These are phyloP conservation scores for Ceratocystis cubensis DNA, from an alignment of 2,329 filamentous ascomycete genomes.

Conservation along the genomic window DNA sequence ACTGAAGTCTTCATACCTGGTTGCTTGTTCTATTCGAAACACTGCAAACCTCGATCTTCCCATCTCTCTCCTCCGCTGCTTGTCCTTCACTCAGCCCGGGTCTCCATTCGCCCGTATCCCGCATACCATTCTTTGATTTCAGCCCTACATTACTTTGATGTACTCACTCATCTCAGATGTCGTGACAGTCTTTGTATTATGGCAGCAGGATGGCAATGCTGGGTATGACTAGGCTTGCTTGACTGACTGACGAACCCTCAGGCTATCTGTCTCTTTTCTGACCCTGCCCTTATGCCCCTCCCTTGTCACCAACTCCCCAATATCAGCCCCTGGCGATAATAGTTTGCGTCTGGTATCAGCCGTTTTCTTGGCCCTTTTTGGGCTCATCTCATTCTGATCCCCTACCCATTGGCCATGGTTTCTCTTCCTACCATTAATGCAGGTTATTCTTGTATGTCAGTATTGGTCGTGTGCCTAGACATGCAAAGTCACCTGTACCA, in stretches of 20 bases:
- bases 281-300: neutral
- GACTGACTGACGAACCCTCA: neutral
- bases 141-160: neutral
- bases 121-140: neutral
- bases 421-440: neutral
- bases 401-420: neutral
- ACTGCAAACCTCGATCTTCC: neutral
- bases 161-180: neutral
- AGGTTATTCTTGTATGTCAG: slow-evolving; percentile 7
- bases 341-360: neutral
- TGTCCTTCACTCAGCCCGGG: neutral
- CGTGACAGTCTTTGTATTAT: neutral
- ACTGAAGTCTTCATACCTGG: neutral
- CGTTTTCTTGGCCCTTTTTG: neutral
- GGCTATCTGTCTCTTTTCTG: neutral
- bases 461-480: neutral
- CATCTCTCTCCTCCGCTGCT: too few species aligned
- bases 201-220: neutral
- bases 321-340: slow-evolving; percentile 8
- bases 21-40: neutral
- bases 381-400: neutral
- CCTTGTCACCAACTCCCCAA: neutral
- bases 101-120: neutral
- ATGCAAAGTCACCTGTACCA: neutral
- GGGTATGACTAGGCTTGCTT: neutral